Percentiles rank a stretch among this genome's conserved stretches.
Conservation (phyloP, 2,329 filamentous ascomycete genomes). For the Calonectria hawksworthii region DNA sequence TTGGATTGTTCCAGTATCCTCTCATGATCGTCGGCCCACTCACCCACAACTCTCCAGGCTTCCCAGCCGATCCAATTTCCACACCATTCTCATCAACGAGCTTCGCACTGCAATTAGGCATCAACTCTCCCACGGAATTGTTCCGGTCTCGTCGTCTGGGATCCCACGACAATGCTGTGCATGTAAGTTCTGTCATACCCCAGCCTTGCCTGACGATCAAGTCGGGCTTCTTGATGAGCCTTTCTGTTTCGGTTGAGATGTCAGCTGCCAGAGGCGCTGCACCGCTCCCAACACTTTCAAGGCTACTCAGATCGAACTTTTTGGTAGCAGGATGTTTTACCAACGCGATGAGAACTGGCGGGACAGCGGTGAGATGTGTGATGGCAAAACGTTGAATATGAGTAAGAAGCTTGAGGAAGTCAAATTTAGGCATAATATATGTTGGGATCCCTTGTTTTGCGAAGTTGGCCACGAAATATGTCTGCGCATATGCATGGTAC, state of each 20-base stretch:
- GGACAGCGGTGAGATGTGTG: constrained; percentile 75
- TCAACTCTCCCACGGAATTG: constrained; percentile 51
- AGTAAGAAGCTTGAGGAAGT: constrained; percentile 79
- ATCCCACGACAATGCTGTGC: constrained; percentile 76
- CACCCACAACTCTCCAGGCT: constrained; percentile 79
- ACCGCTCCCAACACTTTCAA: constrained; percentile 72
- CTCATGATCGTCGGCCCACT: constrained; percentile 80
- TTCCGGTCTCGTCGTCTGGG: constrained; percentile 63
- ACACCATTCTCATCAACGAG: constrained; percentile 71
- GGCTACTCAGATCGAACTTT: constrained; percentile 77
- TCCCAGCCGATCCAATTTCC: constrained; percentile 62
- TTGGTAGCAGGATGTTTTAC: constrained; percentile 77
- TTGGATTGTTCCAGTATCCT: constrained; percentile 81
- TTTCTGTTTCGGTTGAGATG: constrained; percentile 58
- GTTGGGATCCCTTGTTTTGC: constrained; percentile 70
- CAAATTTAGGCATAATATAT: constrained; percentile 84
- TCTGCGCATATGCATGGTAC: constrained; percentile 82
- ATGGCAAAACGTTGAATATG: constrained; percentile 78
- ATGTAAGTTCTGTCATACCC: constrained; percentile 90
- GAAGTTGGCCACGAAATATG: constrained; percentile 73
- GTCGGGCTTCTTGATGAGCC: constrained; percentile 59
- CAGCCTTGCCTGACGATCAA: constrained; percentile 75
- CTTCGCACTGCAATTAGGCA: constrained; percentile 63
- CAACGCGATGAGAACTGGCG: constrained; percentile 80
- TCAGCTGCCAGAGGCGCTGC: constrained; percentile 77